A percentile compares a stretch with the other conserved stretches of the same genome.
Conservation (phyloP, 2,329 filamentous ascomycete genomes). For the Karstenula rhodostoma region DNA sequence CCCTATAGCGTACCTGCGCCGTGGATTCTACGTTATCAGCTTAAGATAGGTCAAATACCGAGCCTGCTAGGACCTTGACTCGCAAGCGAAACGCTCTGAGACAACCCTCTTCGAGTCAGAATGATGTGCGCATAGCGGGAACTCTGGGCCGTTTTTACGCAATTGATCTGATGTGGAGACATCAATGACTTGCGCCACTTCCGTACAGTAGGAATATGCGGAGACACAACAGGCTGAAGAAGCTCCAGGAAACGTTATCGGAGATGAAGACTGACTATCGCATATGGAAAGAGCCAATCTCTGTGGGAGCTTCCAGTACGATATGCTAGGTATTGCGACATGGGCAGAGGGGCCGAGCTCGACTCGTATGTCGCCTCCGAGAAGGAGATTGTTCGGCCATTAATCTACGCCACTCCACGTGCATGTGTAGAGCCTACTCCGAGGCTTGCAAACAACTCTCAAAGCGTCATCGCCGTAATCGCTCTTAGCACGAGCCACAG, state of each 20-base stretch:
- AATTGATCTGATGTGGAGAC: slow-evolving; percentile 6
- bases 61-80: slow-evolving; percentile 5
- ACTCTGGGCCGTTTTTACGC: slow-evolving; percentile 5
- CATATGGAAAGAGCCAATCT: background rate
- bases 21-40: slow-evolving; percentile 1
- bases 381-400: background rate
- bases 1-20: slow-evolving; percentile 7
- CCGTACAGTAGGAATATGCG: slow-evolving; percentile 3
- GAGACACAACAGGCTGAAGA: background rate
- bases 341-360: background rate
- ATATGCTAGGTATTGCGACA: background rate
- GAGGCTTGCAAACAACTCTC: background rate
- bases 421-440: background rate
- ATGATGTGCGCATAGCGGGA: slow-evolving; percentile 5
- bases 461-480: background rate
- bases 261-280: slow-evolving; percentile 2
- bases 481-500: background rate
- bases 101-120: background rate
- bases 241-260: background rate
- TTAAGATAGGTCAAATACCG: slow-evolving; percentile 1
- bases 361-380: background rate
- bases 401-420: background rate
- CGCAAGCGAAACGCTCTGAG: slow-evolving; percentile 9
- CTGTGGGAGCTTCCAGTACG: no score
- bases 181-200: slow-evolving; percentile 9